Evolutionary conservation across 208 protist genomes (phyloP).

Genomic region (Acanthamoeba culbertsoni): DNA sequence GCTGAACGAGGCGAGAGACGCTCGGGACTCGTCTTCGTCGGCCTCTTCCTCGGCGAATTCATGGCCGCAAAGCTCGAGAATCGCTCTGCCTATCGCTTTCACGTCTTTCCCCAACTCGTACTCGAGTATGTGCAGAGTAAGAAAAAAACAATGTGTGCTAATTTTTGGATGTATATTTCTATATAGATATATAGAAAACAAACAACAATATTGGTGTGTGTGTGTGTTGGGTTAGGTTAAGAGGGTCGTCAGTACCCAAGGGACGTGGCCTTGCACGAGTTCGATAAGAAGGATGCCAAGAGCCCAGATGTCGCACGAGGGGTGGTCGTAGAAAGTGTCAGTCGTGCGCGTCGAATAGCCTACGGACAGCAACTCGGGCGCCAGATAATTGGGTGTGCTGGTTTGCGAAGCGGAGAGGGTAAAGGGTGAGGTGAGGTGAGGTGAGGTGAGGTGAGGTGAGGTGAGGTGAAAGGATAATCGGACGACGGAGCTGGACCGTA

Average conservation of each 20-base stretch:
- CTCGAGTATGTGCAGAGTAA: not conserved
- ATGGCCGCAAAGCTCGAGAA: constrained; percentile 25
- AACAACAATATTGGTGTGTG: too few species aligned
- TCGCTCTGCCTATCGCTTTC: not conserved
- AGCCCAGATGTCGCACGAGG: constrained; percentile 45
- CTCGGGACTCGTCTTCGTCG: not conserved
- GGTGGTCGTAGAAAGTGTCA: not conserved
- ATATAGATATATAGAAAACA: too few species aligned
- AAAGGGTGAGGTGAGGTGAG: too few species aligned
- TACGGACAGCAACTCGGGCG: not conserved
- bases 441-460: too few species aligned
- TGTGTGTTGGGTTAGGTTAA: too few species aligned
- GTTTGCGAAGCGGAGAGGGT: too few species aligned
- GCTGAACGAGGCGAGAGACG: not conserved
- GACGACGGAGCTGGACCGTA: not conserved
- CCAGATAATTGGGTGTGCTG: not conserved
- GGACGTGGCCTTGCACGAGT: not conserved
- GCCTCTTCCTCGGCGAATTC: not conserved
- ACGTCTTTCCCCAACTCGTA: constrained; percentile 18
- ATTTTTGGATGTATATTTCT: not conserved
- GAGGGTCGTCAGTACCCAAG: too few species aligned
- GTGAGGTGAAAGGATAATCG: too few species aligned
- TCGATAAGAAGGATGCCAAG: constrained; percentile 53
- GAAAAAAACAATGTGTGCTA: not conserved
- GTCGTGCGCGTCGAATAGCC: not conserved